A percentile compares a stretch with the other conserved stretches of the same genome.
These are phyloP conservation scores for Plasmodium vivax DNA, from an alignment of 169 alveolate genomes.

Conservation along the genomic window DNA sequence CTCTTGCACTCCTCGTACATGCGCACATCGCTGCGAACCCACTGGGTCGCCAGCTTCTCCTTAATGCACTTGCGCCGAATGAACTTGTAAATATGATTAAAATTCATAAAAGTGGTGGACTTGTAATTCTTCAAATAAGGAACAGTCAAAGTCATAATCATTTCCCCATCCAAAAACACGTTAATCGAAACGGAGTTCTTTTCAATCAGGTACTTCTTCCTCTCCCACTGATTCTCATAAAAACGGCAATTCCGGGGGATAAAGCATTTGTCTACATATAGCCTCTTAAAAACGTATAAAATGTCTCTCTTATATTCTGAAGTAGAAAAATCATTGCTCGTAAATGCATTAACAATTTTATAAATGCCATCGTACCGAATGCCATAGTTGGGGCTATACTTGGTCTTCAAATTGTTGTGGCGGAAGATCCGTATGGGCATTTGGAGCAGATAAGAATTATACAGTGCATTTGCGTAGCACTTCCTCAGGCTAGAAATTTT, in stretches of 20 bases:
- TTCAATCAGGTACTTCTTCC: slow-evolving; percentile 36
- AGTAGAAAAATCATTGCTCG: slow-evolving; percentile 55
- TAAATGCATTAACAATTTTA: slow-evolving; percentile 50
- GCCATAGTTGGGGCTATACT: slow-evolving; percentile 66
- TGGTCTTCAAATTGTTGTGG: slow-evolving; percentile 36
- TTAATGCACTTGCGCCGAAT: slow-evolving; percentile 23
- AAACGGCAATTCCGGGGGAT: slow-evolving; percentile 19
- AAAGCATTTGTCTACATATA: slow-evolving; percentile 65
- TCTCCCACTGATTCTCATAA: slow-evolving; percentile 21
- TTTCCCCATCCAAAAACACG: slow-evolving; percentile 25
- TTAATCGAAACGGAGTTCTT: slow-evolving; percentile 54
- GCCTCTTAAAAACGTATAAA: slow-evolving; percentile 47
- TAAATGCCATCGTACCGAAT: slow-evolving; percentile 63
- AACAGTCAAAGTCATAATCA: slow-evolving; percentile 35
- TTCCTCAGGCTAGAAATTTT: slow-evolving; percentile 56
- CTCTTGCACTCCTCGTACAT: slow-evolving; percentile 32
- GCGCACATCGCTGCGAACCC: slow-evolving; percentile 11
- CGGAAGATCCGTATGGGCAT: slow-evolving; percentile 60
- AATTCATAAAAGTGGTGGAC: slow-evolving; percentile 53
- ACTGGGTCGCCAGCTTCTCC: slow-evolving; percentile 18
- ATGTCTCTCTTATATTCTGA: slow-evolving; percentile 59
- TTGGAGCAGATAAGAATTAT: slow-evolving; percentile 45
- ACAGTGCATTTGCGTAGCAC: slow-evolving; percentile 65
- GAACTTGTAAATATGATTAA: slow-evolving; percentile 54
- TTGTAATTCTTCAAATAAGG: slow-evolving; percentile 65